A percentile compares a stretch with the other conserved stretches of the same genome.
Evolutionary conservation across 805 yeast genomes (phyloP).

Genomic region (Myxozyma lipomycoides): DNA sequence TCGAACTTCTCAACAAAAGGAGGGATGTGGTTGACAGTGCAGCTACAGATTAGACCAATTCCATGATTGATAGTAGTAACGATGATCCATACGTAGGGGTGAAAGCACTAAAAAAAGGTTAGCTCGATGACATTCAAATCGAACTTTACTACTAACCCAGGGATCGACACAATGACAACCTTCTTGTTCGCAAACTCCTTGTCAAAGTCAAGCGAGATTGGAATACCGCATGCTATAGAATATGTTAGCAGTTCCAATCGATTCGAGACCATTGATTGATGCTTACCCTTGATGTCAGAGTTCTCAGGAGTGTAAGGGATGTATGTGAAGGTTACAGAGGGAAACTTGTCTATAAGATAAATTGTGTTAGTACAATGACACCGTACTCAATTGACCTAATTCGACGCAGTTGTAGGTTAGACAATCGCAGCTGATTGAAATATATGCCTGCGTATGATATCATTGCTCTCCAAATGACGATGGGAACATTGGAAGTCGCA

Average conservation of each 20-base stretch:
- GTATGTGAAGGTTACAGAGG: constrained; percentile 35
- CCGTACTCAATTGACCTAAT: background rate
- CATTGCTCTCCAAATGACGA: too few species aligned
- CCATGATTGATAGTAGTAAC: background rate
- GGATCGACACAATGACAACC: constrained; percentile 69
- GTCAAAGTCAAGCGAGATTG: constrained; percentile 37
- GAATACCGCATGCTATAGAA: constrained; percentile 40
- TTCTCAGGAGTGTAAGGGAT: constrained; percentile 37
- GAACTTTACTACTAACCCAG: constrained; percentile 42
- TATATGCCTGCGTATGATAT: background rate
- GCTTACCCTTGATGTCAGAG: constrained; percentile 29
- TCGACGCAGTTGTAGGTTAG: constrained; percentile 8
- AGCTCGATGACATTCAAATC: background rate
- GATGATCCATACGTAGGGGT: constrained; percentile 53
- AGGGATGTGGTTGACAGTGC: constrained; percentile 69
- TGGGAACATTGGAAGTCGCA: too few species aligned
- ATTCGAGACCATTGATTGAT: background rate
- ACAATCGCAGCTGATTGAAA: constrained; percentile 1
- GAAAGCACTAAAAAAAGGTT: constrained; percentile 51
- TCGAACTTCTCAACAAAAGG: constrained; percentile 51
- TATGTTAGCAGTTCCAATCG: background rate
- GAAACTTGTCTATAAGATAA: constrained; percentile 31
- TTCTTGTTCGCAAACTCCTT: constrained; percentile 45
- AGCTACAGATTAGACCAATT: constrained; percentile 31
- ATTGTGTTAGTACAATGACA: background rate